A percentile compares a stretch with the other conserved stretches of the same genome.
These are phyloP conservation scores for Colletotrichum gigasporum DNA, from an alignment of 2,329 filamentous ascomycete species.

Conservation along the genomic window DNA sequence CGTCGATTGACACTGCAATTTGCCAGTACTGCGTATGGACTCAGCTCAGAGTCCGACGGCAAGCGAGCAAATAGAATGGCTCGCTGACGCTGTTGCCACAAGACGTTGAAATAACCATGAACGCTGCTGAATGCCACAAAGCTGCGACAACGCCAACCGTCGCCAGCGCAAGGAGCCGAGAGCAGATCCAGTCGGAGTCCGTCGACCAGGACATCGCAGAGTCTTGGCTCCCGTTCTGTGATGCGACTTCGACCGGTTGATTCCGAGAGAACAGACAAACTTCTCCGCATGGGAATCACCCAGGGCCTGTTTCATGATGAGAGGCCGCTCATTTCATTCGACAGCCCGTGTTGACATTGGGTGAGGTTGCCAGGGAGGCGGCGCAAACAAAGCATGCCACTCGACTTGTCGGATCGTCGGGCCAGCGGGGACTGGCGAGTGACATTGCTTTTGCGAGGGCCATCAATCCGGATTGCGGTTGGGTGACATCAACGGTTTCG, in stretches of 20 bases:
- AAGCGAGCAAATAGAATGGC: neutral
- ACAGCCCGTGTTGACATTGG: neutral
- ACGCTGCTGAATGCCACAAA: neutral
- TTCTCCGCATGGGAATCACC: neutral
- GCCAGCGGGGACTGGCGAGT: neutral
- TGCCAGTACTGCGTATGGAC: too few relatives aligned
- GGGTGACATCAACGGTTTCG: too few relatives aligned
- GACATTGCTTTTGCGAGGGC: neutral
- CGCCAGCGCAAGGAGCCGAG: constrained; percentile 2
- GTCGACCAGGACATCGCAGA: neutral
- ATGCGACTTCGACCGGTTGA: constrained; percentile 23
- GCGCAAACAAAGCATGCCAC: neutral
- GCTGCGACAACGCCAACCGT: constrained; percentile 8
- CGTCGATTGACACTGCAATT: neutral
- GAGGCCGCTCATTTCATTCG: neutral
- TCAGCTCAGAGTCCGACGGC: neutral
- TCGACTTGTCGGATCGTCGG: neutral
- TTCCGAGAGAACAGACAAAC: constrained; percentile 20
- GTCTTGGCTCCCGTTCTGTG: constrained; percentile 1
- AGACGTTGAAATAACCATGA: constrained; percentile 1
- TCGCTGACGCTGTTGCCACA: neutral
- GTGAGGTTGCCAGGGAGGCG: neutral
- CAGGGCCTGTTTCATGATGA: constrained; percentile 14
- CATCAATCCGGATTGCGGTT: too few relatives aligned
- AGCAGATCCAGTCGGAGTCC: neutral